Conservation (phyloP, 495 filamentous ascomycete species). For the Aspergillus ellipticus region DNA sequence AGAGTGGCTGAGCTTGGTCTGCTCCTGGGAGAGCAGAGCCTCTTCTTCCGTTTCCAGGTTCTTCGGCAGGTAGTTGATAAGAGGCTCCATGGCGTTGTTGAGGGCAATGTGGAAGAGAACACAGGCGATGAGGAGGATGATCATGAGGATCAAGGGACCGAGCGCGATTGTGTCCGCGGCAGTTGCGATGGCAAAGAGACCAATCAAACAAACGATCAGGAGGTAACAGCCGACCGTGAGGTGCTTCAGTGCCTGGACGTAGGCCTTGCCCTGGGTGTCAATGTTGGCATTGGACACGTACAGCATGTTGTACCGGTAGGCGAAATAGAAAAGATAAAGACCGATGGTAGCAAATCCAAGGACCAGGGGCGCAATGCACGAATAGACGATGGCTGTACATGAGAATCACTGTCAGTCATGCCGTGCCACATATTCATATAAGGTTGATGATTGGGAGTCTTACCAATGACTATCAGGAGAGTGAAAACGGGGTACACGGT, state of each 20-base stretch:
- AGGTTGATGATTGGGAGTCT: slow-evolving; percentile 8
- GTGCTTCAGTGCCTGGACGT: slow-evolving; percentile 87
- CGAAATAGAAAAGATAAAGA: slow-evolving; percentile 83
- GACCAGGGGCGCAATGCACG: slow-evolving; percentile 86
- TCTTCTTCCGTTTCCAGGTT: slow-evolving; percentile 64
- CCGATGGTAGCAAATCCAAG: slow-evolving; percentile 83
- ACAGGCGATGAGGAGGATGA: slow-evolving; percentile 75
- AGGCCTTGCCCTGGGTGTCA: slow-evolving; percentile 88
- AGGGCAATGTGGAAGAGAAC: slow-evolving; percentile 80
- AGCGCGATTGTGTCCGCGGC: slow-evolving; percentile 53
- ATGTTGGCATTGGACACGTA: slow-evolving; percentile 82
- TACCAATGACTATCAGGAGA: slow-evolving; percentile 74
- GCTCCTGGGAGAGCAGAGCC: slow-evolving; percentile 45
- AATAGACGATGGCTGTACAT: slow-evolving; percentile 72
- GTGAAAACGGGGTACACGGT: slow-evolving; percentile 84
- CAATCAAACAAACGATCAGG: slow-evolving; percentile 80
- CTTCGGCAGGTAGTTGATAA: slow-evolving; percentile 77
- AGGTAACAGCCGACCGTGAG: slow-evolving; percentile 86
- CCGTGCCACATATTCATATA: no score
- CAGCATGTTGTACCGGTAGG: slow-evolving; percentile 92
- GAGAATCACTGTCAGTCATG: neutral
- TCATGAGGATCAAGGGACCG: slow-evolving; percentile 80
- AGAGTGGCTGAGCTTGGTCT: slow-evolving; percentile 19
- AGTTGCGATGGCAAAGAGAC: slow-evolving; percentile 72
- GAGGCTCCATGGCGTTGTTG: slow-evolving; percentile 72